Conservation (phyloP, 345 rosid genomes). For the Euphorbia peplus region DNA sequence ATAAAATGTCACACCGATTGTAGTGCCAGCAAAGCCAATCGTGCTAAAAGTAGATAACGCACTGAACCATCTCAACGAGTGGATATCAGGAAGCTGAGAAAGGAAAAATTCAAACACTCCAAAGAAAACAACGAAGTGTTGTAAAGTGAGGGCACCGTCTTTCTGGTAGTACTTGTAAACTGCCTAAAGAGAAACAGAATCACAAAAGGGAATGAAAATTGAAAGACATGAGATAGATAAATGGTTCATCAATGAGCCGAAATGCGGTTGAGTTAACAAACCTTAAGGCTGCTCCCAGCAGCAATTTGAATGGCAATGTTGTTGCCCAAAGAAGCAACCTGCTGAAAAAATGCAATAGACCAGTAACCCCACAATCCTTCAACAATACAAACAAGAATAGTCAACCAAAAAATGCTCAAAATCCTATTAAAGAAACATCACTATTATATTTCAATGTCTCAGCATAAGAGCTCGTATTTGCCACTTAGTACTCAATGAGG, state of each 20-base stretch:
- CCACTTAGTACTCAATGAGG: no score
- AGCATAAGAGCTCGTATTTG: background rate
- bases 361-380: slow-evolving; percentile 54
- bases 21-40: slow-evolving; percentile 47
- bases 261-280: slow-evolving; percentile 11
- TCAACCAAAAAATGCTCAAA: slow-evolving; percentile 6
- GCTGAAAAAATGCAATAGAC: slow-evolving; percentile 50
- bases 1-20: slow-evolving; percentile 43
- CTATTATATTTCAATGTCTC: background rate
- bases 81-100: slow-evolving; percentile 51
- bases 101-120: slow-evolving; percentile 47
- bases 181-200: slow-evolving; percentile 26
- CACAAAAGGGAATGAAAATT: background rate
- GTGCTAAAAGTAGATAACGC: slow-evolving; percentile 44
- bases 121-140: slow-evolving; percentile 44
- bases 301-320: slow-evolving; percentile 56
- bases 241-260: background rate
- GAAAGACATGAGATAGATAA: background rate
- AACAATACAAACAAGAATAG: slow-evolving; percentile 21
- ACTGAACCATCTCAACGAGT: slow-evolving; percentile 51
- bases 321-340: slow-evolving; percentile 57
- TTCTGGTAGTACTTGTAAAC: slow-evolving; percentile 36
- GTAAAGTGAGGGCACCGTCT: slow-evolving; percentile 38
- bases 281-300: slow-evolving; percentile 56
- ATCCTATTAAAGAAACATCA: background rate